Evolutionary conservation across 1,284 basidiomycete genomes (phyloP), one percentile per base, ranked within the genome.

Genomic region (Leccinum pachyderme): DNA sequence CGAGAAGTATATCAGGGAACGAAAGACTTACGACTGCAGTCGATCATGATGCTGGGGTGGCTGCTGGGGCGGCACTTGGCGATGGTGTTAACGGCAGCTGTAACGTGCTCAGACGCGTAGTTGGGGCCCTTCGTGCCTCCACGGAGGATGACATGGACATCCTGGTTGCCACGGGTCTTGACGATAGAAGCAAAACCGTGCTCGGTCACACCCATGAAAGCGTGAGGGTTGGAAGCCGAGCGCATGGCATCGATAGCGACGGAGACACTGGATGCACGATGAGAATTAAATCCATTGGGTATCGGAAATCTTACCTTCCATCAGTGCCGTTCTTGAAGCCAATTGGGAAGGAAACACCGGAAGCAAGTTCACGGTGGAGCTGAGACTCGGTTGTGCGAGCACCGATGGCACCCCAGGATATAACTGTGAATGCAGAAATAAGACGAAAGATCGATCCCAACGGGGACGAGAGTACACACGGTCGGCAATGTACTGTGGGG

Each of bases 281-380:
- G 22, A 66, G 54, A 5, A 61, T 13, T 4, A 9, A 8, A 50
- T 18, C 43, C 47, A 48, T 28, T 50, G 39, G 24, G n/a, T 32
- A 18, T 5, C 27, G 24, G 39, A 47, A 47, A 49, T 52, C 78
- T 67, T 61, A 93, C 86, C 89, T 89, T 50, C 96, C 96, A 72
- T 98, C 95, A 5, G 96, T 98, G 52, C 95, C 95, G 73, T 99
- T 99, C 76, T 99, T 99, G 87, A 99, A 99, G n/a, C 96, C 92
- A 59, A 93, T 89, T 12, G 92, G 91, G 82, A 93, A 92, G 49
- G 90, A 92, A 31, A 89, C 84, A 68, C 91, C 92, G n/a, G 85
- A 89, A 3, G 93, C 91, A 50, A 96, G 87, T 75, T 97, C 95
- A 57, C 94, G 86, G 68, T 96, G 94, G 9, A 97, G 84, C 71